Percentiles rank a stretch among this genome's conserved stretches.
These are phyloP conservation scores for Trichosanthes cucumerina DNA, from an alignment of 306 rosid genomes.

Conservation along the genomic window DNA sequence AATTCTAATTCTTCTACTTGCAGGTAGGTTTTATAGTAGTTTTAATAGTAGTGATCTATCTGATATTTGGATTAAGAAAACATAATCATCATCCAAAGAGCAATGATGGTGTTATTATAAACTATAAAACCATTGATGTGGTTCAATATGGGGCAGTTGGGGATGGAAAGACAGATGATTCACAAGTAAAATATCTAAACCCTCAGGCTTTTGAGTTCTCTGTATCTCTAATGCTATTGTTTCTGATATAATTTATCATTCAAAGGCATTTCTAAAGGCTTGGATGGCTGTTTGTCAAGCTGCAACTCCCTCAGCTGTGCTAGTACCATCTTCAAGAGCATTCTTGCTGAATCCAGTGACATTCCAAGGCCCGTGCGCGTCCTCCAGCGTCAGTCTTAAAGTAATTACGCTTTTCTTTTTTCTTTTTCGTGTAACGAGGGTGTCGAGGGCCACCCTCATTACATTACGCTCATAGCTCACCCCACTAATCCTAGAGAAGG, in stretches of 20 bases:
- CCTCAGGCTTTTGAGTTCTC: neutral
- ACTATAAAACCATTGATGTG: neutral
- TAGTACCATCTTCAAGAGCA: neutral
- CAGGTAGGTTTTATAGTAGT: neutral
- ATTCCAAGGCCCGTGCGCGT: slow-evolving; percentile 6
- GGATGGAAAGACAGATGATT: slow-evolving; percentile 10
- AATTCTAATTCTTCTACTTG: neutral
- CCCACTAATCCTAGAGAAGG: neutral
- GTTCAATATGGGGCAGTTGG: slow-evolving; percentile 10
- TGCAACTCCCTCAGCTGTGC: neutral
- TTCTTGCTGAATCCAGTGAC: slow-evolving; percentile 6
- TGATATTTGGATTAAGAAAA: neutral
- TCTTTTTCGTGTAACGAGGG: neutral
- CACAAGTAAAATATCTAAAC: slow-evolving; percentile 9
- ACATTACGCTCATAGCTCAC: neutral
- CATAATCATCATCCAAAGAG: neutral
- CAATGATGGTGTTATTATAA: neutral
- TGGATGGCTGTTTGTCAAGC: slow-evolving; percentile 4
- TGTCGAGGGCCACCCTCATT: neutral
- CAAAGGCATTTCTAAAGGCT: slow-evolving; percentile 6
- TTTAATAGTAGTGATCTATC: neutral
- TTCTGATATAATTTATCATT: neutral
- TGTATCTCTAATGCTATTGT: neutral
- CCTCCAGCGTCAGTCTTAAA: neutral
- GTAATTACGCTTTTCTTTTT: neutral